Base-by-base conservation (phyloP, 495 filamentous ascomycete genomes). In the Platismatia glauca region DNA sequence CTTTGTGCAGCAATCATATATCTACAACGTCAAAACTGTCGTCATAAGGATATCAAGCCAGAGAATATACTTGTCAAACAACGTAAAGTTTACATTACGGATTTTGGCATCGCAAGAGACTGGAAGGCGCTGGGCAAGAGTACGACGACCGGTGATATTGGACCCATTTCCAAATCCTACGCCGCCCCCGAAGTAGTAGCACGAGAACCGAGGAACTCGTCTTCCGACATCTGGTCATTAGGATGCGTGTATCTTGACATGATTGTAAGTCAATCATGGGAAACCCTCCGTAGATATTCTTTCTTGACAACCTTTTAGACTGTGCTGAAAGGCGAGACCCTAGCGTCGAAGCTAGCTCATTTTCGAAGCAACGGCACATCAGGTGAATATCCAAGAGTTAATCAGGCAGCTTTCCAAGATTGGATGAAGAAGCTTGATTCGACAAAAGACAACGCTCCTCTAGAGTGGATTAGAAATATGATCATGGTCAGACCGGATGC, bases 181-280 rank as follows among this genome's bases (percentile, higher is more conserved):
- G 64, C 59, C 8, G 52, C 65, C 12, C 66, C 66, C 0, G 66
- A 68, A 41, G 64, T 68, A 29, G 64, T 58, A 18, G 35, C 34
- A 15, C 43, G n/a, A 66, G 53, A 63, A 33, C 46, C 58, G 34
- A 33, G 64, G 27, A 62, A 58, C 35, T 20, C 57, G 24, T 57
- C 66, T n/a, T 37, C 64, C 31, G 66, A 68, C 41, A 66, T 68
- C 11, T 68, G 66, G 64, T 66, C 64, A 4, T 62, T 68, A 43
- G 66, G 64, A 31, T 66, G 64, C 22, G 63, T 68, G 7, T 66
- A 43, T 39, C 59, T 68, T 8, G 66, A 67, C 29, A 67, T 67
- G 52, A 41, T 55, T n/a, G 67, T 58, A 31, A 66, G 52, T 20
- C 20, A 43, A 37, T 18, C 48, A 31, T 7, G 53, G 37, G 39